Conservation (phyloP, 2,329 filamentous ascomycete genomes). For the Diaporthe ilicicola region DNA sequence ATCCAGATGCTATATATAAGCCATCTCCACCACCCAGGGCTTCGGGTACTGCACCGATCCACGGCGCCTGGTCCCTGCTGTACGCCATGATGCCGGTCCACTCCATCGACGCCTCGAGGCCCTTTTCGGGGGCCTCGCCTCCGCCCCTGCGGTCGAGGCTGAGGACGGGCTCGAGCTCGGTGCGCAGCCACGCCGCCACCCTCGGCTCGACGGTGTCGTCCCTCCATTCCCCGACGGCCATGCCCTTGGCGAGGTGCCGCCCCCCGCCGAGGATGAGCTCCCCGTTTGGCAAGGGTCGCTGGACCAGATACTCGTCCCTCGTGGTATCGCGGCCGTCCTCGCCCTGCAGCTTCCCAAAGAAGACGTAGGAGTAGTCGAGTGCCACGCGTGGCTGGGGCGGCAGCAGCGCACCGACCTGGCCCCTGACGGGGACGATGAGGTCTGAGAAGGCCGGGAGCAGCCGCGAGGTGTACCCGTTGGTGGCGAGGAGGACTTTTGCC, state of each 20-base stretch:
- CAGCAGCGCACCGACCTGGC: conserved; percentile 73
- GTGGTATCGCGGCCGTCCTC: conserved; percentile 43
- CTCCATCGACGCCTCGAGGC: conserved; percentile 63
- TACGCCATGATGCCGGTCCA: conserved; percentile 88
- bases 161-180: conserved; percentile 51
- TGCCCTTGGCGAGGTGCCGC: conserved; percentile 61
- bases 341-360: conserved; percentile 54
- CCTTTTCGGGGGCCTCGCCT: conserved; percentile 46
- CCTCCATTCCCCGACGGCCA: conserved; percentile 49
- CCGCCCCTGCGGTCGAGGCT: conserved; percentile 46
- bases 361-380: conserved; percentile 69
- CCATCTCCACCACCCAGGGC: conserved; percentile 60
- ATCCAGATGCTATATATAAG: conserved; percentile 71
- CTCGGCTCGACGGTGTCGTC: conserved; percentile 48
- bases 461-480: conserved; percentile 84
- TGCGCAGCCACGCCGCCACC: conserved; percentile 64
- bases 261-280: conserved; percentile 79
- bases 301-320: conserved; percentile 77
- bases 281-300: conserved; percentile 66
- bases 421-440: conserved; percentile 79
- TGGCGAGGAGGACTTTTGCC: conserved; percentile 75
- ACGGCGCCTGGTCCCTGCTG: conserved; percentile 72
- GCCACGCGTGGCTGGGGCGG: conserved; percentile 56
- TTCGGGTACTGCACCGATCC: conserved; percentile 73
- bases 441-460: conserved; percentile 74